Evolutionary conservation across 2,329 filamentous ascomycete species (phyloP).

Genomic region (Ophiocordyceps polyrhachis-furcata): DNA sequence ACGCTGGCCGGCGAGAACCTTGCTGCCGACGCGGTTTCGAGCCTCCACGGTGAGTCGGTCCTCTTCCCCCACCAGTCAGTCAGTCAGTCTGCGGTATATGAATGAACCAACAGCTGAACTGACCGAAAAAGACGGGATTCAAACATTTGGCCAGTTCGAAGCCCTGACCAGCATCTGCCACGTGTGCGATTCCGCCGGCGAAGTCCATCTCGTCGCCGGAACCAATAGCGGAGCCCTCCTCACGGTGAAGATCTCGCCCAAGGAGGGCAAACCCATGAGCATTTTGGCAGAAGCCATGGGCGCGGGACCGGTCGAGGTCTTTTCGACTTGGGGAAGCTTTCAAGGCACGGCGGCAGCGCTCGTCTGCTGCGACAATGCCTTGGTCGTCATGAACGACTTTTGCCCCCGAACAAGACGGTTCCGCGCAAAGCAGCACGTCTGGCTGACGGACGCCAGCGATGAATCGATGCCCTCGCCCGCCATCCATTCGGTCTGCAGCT

Average conservation of each 20-base stretch:
- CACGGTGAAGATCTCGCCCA: conserved; percentile 13
- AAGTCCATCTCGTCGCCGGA: conserved; percentile 21
- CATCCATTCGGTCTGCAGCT: conserved; percentile 27
- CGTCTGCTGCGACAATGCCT: conserved; percentile 27
- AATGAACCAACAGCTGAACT: background rate
- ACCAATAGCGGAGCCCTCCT: conserved; percentile 33
- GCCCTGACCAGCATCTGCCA: conserved; percentile 27
- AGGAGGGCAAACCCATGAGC: conserved; percentile 7
- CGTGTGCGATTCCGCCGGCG: conserved; percentile 10
- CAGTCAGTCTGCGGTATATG: too few species aligned
- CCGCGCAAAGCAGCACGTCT: conserved; percentile 25
- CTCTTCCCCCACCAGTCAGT: too few species aligned
- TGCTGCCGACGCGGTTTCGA: conserved; percentile 3
- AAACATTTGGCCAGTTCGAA: conserved; percentile 10
- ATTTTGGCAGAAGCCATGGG: conserved; percentile 17
- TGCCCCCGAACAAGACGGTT: conserved; percentile 13
- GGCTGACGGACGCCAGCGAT: conserved; percentile 31
- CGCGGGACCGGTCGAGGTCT: conserved; percentile 16
- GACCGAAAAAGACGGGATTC: background rate
- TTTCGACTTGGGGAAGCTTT: conserved; percentile 9
- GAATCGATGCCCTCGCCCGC: conserved; percentile 24
- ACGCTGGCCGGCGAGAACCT: conserved; percentile 9
- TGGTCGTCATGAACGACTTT: conserved; percentile 23
- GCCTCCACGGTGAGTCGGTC: conserved; percentile 2
- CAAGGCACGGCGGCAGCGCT: conserved; percentile 16